A percentile compares a stretch with the other conserved stretches of the same genome.
phyloP scores from a whole-genome alignment of 108 stramenopile genomes.

The Heterococcus sp. region DNA sequence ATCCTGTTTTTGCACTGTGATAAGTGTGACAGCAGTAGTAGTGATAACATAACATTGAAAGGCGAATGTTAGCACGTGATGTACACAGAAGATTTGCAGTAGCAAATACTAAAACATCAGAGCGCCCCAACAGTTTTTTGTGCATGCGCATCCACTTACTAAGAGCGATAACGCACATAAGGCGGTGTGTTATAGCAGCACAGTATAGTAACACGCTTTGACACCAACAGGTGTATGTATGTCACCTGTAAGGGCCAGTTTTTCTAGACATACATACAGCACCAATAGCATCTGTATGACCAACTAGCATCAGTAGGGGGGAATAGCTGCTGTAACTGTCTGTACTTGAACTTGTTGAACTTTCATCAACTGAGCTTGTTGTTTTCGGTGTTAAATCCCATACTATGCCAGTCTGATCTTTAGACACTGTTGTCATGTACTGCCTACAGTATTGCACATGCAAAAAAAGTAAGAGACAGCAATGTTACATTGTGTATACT shows the following conservation, averaged over 20 bases:
- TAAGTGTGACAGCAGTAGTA: neutral
- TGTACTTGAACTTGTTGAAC: too few species aligned
- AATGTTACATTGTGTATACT: too few species aligned
- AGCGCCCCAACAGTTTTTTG: neutral
- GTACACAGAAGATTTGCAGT: neutral
- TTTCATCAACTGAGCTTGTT: too few species aligned
- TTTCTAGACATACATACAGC: conserved; percentile 6
- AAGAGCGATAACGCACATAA: neutral
- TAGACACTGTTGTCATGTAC: neutral
- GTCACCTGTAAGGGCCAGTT: neutral
- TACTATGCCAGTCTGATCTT: conserved; percentile 31
- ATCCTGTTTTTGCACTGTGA: conserved; percentile 23
- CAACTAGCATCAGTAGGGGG: conserved; percentile 63
- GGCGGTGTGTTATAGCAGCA: neutral
- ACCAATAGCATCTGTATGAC: conserved; percentile 35
- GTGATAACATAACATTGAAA: neutral
- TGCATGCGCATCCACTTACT: neutral
- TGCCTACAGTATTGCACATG: too few species aligned
- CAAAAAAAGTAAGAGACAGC: neutral
- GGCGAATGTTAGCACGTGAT: neutral
- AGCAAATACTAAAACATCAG: neutral
- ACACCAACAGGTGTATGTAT: neutral
- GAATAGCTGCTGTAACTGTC: neutral
- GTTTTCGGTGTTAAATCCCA: conserved; percentile 48
- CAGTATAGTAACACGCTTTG: too few species aligned